phyloP scores from a whole-genome alignment of 176 grass and related monocot species.

The Coix lacrymajobi region DNA sequence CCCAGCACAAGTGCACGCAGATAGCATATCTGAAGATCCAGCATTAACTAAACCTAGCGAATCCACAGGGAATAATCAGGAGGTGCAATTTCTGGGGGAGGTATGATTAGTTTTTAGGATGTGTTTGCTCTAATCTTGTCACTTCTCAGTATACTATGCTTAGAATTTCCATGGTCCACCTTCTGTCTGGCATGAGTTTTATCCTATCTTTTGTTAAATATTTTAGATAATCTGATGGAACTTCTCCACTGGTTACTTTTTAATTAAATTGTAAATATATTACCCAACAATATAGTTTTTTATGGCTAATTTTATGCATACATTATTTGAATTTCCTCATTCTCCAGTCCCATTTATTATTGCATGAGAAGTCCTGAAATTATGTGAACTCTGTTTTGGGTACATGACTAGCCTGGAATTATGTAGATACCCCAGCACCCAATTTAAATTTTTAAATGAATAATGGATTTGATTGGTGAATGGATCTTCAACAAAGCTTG shows the following conservation, averaged over 20 bases:
- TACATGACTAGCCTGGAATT: not conserved
- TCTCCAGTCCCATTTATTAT: not conserved
- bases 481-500: constrained; percentile 20
- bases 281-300: not conserved
- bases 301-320: not conserved
- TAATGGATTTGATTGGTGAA: not conserved
- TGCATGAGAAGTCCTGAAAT: not conserved
- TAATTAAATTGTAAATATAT: not conserved
- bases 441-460: not conserved
- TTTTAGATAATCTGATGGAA: constrained; percentile 8
- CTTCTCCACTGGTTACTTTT: not conserved
- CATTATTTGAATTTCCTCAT: not conserved
- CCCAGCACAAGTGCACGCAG: constrained; percentile 25
- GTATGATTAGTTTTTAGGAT: constrained; percentile 34
- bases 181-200: not conserved
- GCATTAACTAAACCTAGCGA: constrained; percentile 42
- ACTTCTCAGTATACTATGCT: not conserved
- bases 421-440: not conserved
- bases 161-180: not conserved
- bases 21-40: constrained; percentile 41
- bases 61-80: constrained; percentile 46
- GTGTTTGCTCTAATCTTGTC: not conserved
- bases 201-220: not conserved
- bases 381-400: not conserved
- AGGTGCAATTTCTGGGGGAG: constrained; percentile 72